A percentile compares a stretch with the other conserved stretches of the same genome.
Evolutionary conservation across 2,329 filamentous ascomycete genomes (phyloP).

Genomic region (Sphaerostilbella broomeana): DNA sequence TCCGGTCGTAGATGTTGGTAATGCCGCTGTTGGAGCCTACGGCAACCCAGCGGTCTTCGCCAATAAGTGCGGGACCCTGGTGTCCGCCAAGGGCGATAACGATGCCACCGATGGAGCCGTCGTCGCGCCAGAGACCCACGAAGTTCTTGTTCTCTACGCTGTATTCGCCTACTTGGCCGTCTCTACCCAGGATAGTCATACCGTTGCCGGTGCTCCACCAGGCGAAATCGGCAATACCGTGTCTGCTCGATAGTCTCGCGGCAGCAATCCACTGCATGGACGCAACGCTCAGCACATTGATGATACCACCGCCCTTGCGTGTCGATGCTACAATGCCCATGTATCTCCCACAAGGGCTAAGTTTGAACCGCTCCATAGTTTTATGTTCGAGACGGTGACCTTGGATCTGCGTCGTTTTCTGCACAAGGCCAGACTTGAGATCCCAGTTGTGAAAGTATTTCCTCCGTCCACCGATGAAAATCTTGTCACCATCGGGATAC

Average conservation of each 20-base stretch:
- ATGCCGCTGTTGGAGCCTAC: conserved; percentile 82
- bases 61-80: conserved; percentile 54
- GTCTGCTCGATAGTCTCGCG: conserved; percentile 71
- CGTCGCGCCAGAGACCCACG: conserved; percentile 79
- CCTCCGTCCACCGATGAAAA: conserved; percentile 83
- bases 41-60: conserved; percentile 82
- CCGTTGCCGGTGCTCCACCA: conserved; percentile 88
- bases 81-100: conserved; percentile 71
- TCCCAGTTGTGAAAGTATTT: conserved; percentile 96
- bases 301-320: conserved; percentile 76
- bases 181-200: conserved; percentile 74
- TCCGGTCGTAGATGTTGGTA: conserved; percentile 87
- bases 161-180: conserved; percentile 88
- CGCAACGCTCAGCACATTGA: conserved; percentile 74
- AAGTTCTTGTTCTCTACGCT: conserved; percentile 62
- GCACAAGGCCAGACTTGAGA: conserved; percentile 69
- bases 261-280: conserved; percentile 86
- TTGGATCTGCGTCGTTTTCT: conserved; percentile 71
- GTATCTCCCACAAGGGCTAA: conserved; percentile 80
- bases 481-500: conserved; percentile 62
- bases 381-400: conserved; percentile 76
- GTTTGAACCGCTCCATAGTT: conserved; percentile 83
- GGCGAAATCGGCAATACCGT: conserved; percentile 81
- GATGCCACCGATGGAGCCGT: conserved; percentile 80
- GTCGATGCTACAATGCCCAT: conserved; percentile 76